These are phyloP conservation scores for Entomortierella lignicola DNA, from an alignment of 192 early-diverging fungal genomes.

Conservation along the genomic window DNA sequence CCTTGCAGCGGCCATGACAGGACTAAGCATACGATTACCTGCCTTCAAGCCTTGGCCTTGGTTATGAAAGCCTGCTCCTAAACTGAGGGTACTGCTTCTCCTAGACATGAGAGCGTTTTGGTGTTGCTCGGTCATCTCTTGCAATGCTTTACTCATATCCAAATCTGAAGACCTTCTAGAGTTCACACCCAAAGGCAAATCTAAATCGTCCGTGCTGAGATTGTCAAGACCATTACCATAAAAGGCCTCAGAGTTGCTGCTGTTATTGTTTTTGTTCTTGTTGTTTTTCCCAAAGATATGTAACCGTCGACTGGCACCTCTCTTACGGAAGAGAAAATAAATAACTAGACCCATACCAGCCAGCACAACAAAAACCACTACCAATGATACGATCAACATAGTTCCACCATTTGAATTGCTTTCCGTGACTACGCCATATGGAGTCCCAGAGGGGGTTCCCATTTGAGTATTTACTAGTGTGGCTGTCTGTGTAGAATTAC, in stretches of 20 bases:
- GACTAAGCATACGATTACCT: constrained; percentile 8
- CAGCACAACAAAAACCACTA: constrained; percentile 25
- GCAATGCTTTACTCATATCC: constrained; percentile 16
- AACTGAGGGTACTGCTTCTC: constrained; percentile 24
- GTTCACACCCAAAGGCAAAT: not conserved
- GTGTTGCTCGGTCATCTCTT: constrained; percentile 44
- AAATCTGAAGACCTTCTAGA: not conserved
- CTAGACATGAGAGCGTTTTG: constrained; percentile 12
- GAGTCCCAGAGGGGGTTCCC: not conserved
- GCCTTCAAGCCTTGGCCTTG: not conserved
- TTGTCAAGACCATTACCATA: not conserved
- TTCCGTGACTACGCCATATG: not conserved
- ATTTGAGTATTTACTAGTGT: not conserved
- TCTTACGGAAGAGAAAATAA: constrained; percentile 1
- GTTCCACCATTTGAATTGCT: not conserved
- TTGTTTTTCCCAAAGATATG: not conserved
- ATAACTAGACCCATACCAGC: constrained; percentile 19
- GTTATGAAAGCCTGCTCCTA: constrained; percentile 1
- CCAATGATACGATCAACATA: constrained; percentile 27
- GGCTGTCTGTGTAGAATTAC: not conserved
- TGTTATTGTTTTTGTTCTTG: too few species aligned
- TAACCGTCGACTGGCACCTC: not conserved
- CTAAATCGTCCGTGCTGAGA: not conserved
- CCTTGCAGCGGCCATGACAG: not conserved
- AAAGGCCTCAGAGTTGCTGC: not conserved